phyloP scores from a whole-genome alignment of 169 alveolate genomes.

The Fabrea salina region DNA sequence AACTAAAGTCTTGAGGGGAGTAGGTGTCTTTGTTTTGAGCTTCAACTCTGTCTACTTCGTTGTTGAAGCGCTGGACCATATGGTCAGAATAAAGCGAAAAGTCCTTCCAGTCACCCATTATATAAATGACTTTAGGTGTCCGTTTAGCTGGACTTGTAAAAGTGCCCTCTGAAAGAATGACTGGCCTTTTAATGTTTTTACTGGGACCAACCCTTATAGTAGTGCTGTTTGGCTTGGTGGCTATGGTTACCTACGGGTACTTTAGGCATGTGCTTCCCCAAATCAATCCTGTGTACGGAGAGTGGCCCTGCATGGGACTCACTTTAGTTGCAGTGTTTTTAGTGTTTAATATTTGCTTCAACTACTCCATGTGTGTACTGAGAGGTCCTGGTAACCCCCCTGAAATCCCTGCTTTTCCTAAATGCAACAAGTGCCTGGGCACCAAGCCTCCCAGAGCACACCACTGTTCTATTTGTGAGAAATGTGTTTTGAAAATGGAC shows the following conservation, averaged over 20 bases:
- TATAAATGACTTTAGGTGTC: constrained; percentile 28
- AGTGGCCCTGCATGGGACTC: too few relatives aligned
- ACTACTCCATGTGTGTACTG: constrained; percentile 2
- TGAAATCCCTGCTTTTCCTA: not conserved
- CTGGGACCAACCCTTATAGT: constrained; percentile 20
- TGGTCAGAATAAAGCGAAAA: not conserved
- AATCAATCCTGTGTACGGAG: not conserved
- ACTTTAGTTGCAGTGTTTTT: not conserved
- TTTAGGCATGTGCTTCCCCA: not conserved
- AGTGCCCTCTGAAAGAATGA: not conserved
- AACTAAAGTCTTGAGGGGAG: not conserved
- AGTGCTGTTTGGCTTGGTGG: not conserved
- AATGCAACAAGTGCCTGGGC: constrained; percentile 66
- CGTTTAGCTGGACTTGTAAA: constrained; percentile 13
- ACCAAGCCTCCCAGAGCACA: constrained; percentile 90
- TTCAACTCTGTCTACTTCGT: not conserved
- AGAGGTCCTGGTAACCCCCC: constrained; percentile 19
- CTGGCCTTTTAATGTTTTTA: not conserved
- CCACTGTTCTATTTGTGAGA: constrained; percentile 92
- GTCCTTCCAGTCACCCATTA: too few relatives aligned
- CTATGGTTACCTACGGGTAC: not conserved
- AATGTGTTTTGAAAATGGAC: constrained; percentile 90
- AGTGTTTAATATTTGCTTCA: not conserved
- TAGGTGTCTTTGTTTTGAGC: not conserved
- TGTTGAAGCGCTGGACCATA: not conserved